Percentiles rank a stretch among this genome's conserved stretches.
phyloP scores from a whole-genome alignment of 164 flowering plant species.

The Liquidambar formosana region DNA sequence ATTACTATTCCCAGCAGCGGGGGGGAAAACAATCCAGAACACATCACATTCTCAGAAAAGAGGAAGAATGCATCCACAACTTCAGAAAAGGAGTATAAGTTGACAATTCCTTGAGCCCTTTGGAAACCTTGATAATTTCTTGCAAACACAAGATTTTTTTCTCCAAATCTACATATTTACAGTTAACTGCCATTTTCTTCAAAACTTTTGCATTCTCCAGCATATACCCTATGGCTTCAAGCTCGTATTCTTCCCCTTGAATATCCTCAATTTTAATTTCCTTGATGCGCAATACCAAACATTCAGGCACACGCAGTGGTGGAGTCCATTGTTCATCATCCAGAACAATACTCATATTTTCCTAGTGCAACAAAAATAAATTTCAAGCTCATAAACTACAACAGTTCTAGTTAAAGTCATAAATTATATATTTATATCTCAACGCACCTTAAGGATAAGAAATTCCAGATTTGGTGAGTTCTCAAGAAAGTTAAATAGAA shows the following conservation, averaged over 20 bases:
- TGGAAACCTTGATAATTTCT: background rate
- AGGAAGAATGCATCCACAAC: no score
- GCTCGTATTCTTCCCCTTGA: background rate
- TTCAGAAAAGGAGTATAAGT: background rate
- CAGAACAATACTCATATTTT: no score
- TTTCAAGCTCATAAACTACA: no score
- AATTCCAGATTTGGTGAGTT: no score
- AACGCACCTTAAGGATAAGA: no score
- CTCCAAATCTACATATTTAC: background rate
- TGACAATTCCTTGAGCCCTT: background rate
- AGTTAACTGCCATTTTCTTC: background rate
- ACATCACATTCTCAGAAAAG: no score
- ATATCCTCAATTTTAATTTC: background rate
- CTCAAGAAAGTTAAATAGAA: no score
- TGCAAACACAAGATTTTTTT: background rate
- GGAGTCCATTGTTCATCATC: background rate
- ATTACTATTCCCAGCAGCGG: no score
- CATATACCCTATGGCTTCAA: background rate
- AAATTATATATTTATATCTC: no score
- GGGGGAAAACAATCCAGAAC: no score
- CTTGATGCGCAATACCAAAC: background rate
- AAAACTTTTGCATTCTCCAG: background rate
- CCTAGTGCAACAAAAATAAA: no score
- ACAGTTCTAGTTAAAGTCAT: no score
- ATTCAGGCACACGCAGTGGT: background rate